These are phyloP conservation scores for Boletellus sp. DNA, from an alignment of 768 basidiomycete genomes.

Conservation along the genomic window DNA sequence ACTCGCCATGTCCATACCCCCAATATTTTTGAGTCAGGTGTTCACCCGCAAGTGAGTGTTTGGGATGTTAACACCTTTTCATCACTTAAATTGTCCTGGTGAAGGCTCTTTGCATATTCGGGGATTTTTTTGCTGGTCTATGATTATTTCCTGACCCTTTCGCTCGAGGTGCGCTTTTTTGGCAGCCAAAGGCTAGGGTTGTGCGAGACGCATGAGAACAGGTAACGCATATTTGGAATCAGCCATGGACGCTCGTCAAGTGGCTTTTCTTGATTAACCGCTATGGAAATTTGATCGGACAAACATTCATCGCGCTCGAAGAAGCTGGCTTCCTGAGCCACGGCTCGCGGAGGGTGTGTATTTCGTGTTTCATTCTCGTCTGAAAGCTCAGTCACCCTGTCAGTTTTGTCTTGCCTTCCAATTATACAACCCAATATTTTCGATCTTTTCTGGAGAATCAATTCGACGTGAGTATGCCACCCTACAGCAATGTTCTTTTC, in stretches of 20 bases:
- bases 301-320: slow-evolving; percentile 18
- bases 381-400: not conserved
- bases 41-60: not conserved
- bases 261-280: slow-evolving; percentile 9
- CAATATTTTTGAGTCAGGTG: not conserved
- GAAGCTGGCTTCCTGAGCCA: slow-evolving; percentile 18
- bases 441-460: slow-evolving; percentile 2
- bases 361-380: not conserved
- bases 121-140: slow-evolving; percentile 7
- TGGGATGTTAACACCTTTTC: not conserved
- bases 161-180: slow-evolving; percentile 6
- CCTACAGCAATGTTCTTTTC: too few species aligned
- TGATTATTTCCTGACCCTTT: slow-evolving; percentile 12
- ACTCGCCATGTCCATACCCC: not conserved
- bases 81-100: too few species aligned
- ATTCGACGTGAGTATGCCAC: slow-evolving; percentile 9
- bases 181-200: too few species aligned
- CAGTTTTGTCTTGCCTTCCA: slow-evolving; percentile 7
- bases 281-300: slow-evolving; percentile 14
- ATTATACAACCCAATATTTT: not conserved
- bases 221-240: slow-evolving; percentile 1
- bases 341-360: slow-evolving; percentile 1
- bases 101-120: not conserved
- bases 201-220: not conserved
- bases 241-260: slow-evolving; percentile 7